These are phyloP conservation scores for Ascochyta rabiei DNA, from an alignment of 2,329 filamentous ascomycete species.

Conservation along the genomic window DNA sequence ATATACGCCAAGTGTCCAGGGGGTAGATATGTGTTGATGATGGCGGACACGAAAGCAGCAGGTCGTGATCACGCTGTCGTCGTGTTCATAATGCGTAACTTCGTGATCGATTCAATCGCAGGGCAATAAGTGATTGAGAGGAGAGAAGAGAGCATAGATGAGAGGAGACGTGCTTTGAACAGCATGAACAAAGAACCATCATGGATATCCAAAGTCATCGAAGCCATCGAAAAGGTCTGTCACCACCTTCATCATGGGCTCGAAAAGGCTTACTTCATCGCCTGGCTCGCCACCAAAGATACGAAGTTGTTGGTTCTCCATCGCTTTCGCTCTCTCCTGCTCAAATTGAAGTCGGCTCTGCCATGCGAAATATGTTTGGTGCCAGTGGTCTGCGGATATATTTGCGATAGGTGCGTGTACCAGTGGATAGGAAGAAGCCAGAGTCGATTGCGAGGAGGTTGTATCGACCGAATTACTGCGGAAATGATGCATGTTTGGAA, in stretches of 20 bases:
- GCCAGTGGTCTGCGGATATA: constrained; percentile 40
- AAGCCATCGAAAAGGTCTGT: constrained; percentile 53
- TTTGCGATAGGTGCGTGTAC: constrained; percentile 23
- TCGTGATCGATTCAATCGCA: constrained; percentile 10
- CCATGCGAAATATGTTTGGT: constrained; percentile 47
- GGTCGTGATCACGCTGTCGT: background rate
- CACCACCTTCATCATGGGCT: constrained; percentile 55
- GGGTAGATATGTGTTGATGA: background rate
- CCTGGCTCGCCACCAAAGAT: constrained; percentile 53
- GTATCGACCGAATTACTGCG: constrained; percentile 41
- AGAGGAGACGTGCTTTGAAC: constrained; percentile 10
- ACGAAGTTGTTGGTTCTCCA: constrained; percentile 48
- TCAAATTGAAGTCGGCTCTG: constrained; percentile 41
- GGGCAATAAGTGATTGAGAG: background rate
- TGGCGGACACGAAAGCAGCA: background rate
- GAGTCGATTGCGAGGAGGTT: constrained; percentile 31
- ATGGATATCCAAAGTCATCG: constrained; percentile 54
- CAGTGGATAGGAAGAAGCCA: constrained; percentile 31
- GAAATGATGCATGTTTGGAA: constrained; percentile 33
- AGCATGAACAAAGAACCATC: constrained; percentile 19
- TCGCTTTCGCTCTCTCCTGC: constrained; percentile 34
- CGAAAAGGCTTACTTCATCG: constrained; percentile 51
- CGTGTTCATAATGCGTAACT: constrained; percentile 1
- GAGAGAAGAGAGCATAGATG: constrained; percentile 24
- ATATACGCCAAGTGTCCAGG: background rate